These are phyloP conservation scores for Cornus kousa DNA, from an alignment of 148 eudicot genomes.

Conservation along the genomic window DNA sequence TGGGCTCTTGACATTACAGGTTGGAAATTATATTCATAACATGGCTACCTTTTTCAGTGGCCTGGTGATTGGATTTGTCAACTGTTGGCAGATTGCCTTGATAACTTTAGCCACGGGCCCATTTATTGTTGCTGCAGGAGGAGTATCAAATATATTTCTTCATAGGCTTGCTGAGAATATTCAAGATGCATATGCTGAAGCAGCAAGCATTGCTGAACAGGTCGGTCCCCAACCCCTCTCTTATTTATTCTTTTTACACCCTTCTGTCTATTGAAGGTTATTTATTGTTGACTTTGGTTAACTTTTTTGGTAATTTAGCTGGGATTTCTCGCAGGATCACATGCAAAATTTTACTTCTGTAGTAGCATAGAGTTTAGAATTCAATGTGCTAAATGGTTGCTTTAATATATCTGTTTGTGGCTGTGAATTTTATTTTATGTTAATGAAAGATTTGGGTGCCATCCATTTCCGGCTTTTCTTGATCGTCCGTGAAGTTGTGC, in stretches of 20 bases:
- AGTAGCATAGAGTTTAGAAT: not conserved
- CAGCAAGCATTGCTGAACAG: constrained; percentile 99
- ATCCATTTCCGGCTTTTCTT: no score
- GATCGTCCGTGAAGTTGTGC: not conserved
- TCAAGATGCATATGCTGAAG: constrained; percentile 99
- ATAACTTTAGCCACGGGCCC: constrained; percentile 96
- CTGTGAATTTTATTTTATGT: not conserved
- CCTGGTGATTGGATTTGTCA: constrained; percentile 86
- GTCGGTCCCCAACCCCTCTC: constrained; percentile 22
- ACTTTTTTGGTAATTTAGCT: not conserved
- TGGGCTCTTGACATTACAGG: constrained; percentile 42
- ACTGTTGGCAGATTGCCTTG: constrained; percentile 93
- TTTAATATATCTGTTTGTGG: not conserved
- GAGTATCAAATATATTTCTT: constrained; percentile 94
- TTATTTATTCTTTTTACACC: no score
- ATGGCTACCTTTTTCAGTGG: constrained; percentile 98
- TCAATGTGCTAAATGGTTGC: not conserved
- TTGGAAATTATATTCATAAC: constrained; percentile 97
- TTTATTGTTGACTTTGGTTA: not conserved
- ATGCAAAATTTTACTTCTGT: not conserved
- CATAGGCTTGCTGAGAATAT: constrained; percentile 99
- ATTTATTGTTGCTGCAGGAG: constrained; percentile 99
- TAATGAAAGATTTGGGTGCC: not conserved
- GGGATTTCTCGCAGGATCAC: not conserved
- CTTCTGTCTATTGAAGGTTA: not conserved